phyloP scores from a whole-genome alignment of 306 rosid species.

The Carpinus viminea region DNA sequence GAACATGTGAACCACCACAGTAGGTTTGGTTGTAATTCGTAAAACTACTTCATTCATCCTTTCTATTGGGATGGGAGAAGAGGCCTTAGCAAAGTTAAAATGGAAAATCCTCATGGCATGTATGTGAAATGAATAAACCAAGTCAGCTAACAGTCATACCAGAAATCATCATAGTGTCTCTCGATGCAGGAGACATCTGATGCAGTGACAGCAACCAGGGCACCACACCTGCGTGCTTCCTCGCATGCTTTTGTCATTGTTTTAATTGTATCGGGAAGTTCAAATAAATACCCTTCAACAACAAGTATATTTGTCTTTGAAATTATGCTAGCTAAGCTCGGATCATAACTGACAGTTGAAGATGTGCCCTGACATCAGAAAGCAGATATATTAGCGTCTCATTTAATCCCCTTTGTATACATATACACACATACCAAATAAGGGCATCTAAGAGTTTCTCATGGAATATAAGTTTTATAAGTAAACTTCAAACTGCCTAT shows the following conservation, averaged over 20 bases:
- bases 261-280: slow-evolving; percentile 81
- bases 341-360: slow-evolving; percentile 66
- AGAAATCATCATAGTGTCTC: slow-evolving; percentile 84
- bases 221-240: slow-evolving; percentile 73
- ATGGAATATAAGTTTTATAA: background rate
- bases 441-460: slow-evolving; percentile 6
- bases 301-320: slow-evolving; percentile 76
- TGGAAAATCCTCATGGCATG: background rate
- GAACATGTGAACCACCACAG: background rate
- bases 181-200: slow-evolving; percentile 91
- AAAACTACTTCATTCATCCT: background rate
- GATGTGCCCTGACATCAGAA: slow-evolving; percentile 77
- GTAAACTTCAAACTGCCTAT: background rate
- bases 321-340: slow-evolving; percentile 65
- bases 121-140: slow-evolving; percentile 4
- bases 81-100: background rate
- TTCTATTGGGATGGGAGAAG: background rate
- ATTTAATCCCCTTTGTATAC: background rate
- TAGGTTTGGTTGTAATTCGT: background rate
- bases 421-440: background rate
- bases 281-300: slow-evolving; percentile 92
- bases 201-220: slow-evolving; percentile 89
- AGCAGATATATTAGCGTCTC: slow-evolving; percentile 35
- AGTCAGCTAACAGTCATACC: slow-evolving; percentile 41
- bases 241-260: slow-evolving; percentile 69